phyloP scores from a whole-genome alignment of 2,329 filamentous ascomycete genomes.

The Xylaria sp. region DNA sequence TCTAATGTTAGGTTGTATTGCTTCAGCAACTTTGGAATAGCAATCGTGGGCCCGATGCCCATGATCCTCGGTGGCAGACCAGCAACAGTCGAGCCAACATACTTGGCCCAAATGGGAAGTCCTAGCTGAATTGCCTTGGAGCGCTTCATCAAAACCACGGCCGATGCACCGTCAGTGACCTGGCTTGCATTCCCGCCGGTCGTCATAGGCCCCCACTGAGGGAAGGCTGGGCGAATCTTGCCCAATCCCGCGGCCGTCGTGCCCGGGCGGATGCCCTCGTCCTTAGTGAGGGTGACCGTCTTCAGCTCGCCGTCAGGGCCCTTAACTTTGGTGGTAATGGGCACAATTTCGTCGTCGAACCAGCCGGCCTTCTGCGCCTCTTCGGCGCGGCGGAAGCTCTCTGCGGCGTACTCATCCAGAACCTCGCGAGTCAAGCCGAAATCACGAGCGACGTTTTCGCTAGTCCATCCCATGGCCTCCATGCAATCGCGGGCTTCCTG shows the following conservation, averaged over 20 bases:
- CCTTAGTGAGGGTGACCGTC: constrained; percentile 81
- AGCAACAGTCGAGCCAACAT: constrained; percentile 88
- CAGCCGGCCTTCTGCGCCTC: constrained; percentile 88
- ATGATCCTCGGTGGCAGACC: constrained; percentile 94
- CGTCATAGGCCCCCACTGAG: constrained; percentile 85
- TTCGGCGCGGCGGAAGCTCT: constrained; percentile 90
- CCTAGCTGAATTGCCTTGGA: constrained; percentile 86
- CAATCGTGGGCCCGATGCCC: constrained; percentile 86
- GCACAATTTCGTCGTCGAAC: constrained; percentile 94
- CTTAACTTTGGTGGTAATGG: constrained; percentile 84
- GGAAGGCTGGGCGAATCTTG: constrained; percentile 92
- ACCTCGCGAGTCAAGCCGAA: constrained; percentile 83
- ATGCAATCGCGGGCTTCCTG: constrained; percentile 87
- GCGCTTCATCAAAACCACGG: constrained; percentile 92
- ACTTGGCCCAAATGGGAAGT: constrained; percentile 94
- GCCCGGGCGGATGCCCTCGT: constrained; percentile 91
- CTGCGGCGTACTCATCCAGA: constrained; percentile 87
- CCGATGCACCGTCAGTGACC: constrained; percentile 92
- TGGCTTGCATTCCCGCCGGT: constrained; percentile 96
- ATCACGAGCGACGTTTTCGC: constrained; percentile 92
- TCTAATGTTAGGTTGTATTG: constrained; percentile 81
- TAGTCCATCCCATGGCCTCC: constrained; percentile 98
- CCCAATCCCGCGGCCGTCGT: constrained; percentile 84
- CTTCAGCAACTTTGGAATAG: constrained; percentile 83
- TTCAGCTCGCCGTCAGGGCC: constrained; percentile 83